Percentiles rank a stretch among this genome's conserved stretches.
Evolutionary conservation across 345 rosid species (phyloP).

Genomic region (Linum lewisii): DNA sequence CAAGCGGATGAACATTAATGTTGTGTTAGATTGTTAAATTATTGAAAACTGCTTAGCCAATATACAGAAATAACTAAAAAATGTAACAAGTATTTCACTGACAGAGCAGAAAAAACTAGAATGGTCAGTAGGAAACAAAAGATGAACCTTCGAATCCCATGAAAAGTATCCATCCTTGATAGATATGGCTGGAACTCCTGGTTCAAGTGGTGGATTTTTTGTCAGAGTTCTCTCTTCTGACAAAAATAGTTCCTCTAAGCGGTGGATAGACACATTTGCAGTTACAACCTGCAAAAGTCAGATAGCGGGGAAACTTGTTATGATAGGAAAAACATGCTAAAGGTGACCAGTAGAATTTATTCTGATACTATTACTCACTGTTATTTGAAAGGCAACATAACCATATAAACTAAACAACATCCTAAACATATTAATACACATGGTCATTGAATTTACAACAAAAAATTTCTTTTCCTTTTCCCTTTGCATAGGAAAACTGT

Average conservation of each 20-base stretch:
- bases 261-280: slow-evolving; percentile 85
- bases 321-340: neutral
- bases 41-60: neutral
- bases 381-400: neutral
- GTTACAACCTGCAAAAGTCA: slow-evolving; percentile 56
- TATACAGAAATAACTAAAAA: neutral
- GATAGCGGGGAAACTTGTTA: neutral
- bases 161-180: slow-evolving; percentile 75
- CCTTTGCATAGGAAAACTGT: no score
- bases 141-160: slow-evolving; percentile 76
- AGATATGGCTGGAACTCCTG: slow-evolving; percentile 65
- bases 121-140: neutral
- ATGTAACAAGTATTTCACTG: neutral
- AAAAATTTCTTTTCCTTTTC: no score
- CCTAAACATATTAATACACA: no score
- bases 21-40: neutral
- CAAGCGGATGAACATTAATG: neutral
- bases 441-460: neutral
- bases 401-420: neutral
- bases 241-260: slow-evolving; percentile 73
- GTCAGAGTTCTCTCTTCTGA: slow-evolving; percentile 71
- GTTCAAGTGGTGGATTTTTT: slow-evolving; percentile 73
- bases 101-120: no score
- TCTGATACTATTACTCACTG: neutral
- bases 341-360: neutral